Evolutionary conservation across 140 eudicot species (phyloP).

Genomic region (Cichorium intybus): DNA sequence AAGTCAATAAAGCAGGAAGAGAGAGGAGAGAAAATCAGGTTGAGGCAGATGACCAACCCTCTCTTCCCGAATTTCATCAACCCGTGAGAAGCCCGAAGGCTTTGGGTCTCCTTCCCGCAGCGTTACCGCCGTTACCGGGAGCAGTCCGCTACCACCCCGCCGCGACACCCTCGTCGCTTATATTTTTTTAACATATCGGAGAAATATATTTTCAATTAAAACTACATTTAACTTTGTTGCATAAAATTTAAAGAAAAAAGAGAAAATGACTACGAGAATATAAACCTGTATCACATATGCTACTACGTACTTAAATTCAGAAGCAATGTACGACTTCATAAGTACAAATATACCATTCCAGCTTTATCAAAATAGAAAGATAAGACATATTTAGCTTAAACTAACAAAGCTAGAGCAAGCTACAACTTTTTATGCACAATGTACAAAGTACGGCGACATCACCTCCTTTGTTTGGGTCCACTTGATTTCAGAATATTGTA

Average conservation of each 20-base stretch:
- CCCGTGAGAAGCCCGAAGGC: too few species aligned
- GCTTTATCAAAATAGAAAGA: neutral
- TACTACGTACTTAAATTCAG: neutral
- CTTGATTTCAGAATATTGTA: conserved; percentile 8
- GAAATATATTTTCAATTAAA: neutral
- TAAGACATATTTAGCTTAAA: neutral
- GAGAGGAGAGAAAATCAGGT: too few species aligned
- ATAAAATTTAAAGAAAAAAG: neutral
- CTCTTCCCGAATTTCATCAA: too few species aligned
- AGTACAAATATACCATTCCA: neutral
- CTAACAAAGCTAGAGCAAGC: neutral
- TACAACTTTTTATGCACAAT: neutral
- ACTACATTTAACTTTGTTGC: too few species aligned
- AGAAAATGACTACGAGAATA: neutral
- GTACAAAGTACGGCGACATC: neutral
- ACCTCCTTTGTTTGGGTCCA: neutral
- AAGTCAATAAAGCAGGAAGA: too few species aligned
- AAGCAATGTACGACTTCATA: neutral
- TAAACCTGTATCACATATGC: neutral
- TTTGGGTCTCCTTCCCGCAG: too few species aligned
- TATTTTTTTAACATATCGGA: neutral
- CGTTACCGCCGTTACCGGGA: too few species aligned
- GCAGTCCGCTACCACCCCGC: too few species aligned
- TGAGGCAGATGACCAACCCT: too few species aligned
- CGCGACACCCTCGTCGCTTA: too few species aligned